Conservation (phyloP, 2,329 filamentous ascomycete species). For the Lachnellula arida region DNA sequence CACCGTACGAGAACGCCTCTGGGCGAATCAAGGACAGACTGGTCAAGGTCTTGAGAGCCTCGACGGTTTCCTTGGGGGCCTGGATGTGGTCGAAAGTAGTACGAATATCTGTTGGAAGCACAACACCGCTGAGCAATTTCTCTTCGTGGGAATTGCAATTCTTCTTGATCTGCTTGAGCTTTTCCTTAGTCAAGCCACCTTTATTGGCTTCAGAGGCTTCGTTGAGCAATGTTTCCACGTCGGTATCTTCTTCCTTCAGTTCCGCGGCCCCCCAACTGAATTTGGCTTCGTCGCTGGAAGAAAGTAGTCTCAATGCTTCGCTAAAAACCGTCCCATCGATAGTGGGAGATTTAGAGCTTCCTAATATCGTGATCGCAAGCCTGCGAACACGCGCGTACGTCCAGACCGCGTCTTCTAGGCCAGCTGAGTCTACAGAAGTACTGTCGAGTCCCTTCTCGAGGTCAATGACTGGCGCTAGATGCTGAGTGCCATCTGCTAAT, state of each 20-base stretch:
- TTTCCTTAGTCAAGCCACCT: constrained; percentile 34
- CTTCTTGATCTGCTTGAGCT: constrained; percentile 46
- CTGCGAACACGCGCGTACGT: constrained; percentile 58
- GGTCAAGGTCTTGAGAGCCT: constrained; percentile 83
- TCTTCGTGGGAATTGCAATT: constrained; percentile 75
- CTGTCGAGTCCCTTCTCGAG: constrained; percentile 27
- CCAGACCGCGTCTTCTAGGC: constrained; percentile 50
- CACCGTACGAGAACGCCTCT: constrained; percentile 94
- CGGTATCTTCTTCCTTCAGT: constrained; percentile 35
- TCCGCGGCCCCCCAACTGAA: constrained; percentile 39
- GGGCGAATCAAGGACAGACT: constrained; percentile 81
- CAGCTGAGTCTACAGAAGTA: constrained; percentile 28
- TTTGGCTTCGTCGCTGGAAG: constrained; percentile 44
- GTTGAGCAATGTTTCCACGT: constrained; percentile 27
- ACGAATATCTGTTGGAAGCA: constrained; percentile 74
- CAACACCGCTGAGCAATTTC: constrained; percentile 73
- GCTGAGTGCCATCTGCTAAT: constrained; percentile 22
- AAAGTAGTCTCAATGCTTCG: constrained; percentile 38
- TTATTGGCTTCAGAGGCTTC: constrained; percentile 30
- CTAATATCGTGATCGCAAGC: constrained; percentile 45
- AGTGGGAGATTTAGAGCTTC: constrained; percentile 30
- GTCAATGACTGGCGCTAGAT: constrained; percentile 16
- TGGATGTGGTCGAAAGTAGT: constrained; percentile 88
- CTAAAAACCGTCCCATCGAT: constrained; percentile 34
- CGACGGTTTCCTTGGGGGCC: constrained; percentile 74